Base-by-base conservation (phyloP, 1,139 yeast genomes). In the Pneumocystis jirovecii region DNA sequence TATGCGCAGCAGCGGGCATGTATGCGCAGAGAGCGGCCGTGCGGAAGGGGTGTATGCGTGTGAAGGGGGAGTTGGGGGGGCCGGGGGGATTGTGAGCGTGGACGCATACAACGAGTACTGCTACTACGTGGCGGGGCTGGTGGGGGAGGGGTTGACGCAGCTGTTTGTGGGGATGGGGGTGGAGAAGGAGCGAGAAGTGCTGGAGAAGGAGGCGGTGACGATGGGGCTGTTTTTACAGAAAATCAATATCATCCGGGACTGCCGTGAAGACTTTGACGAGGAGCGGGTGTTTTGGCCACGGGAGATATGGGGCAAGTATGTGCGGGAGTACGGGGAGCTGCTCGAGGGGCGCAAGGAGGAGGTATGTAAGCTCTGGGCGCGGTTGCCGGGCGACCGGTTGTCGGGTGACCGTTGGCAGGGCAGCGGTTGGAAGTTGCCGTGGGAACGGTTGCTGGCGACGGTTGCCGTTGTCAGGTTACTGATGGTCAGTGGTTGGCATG, bases 221-320 rank as follows among this genome's bases (percentile, higher is more conserved):
- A 93, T 95, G 98, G 99, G 98, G 7, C 82, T 90, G 66, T 93
- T 95, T 74, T 80, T 95, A 75, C 97, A 91, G 75, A 91, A 91
- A 76, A 89, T 97, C 42, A 95, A 95, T 77, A 93, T 95, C 72
- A 93, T 90, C 69, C 84, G 99, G 73, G 99, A 95, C 76, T 93
- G 86, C 76, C 85, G 87, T 68, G 99, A 95, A 76, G 99, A 95
- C 74, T 79, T 89, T 72, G 84, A 81, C 67, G 98, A 93, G 73
- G 96, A 96, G 60, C 83, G 98, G 73, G 85, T 96, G 0, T 95
- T 95, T 77, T 95, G 96, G 95, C 99, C 99, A 37, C 82, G 83
- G 73, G 97, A 93, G 74, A 83, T 90, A 65, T 95, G 98, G 98
- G 78, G 83, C 60, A 84, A 87, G 70, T 88, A 93, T 74, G 83